Base-by-base conservation (phyloP, 345 rosid species). In the Murraya paniculata region DNA sequence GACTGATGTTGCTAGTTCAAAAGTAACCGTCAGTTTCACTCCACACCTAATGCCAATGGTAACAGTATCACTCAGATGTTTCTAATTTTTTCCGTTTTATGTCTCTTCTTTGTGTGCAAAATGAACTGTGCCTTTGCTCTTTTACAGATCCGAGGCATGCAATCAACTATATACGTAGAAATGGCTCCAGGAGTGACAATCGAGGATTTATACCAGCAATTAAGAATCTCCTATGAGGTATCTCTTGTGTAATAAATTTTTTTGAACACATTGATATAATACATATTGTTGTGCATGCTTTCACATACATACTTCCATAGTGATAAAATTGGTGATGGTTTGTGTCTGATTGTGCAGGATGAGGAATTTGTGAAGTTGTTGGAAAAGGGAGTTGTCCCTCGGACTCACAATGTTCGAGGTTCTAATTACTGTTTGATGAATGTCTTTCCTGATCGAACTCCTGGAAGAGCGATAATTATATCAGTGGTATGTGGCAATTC, bases 41-140 rank as follows among this genome's bases (percentile, higher is more conserved):
- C 99, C 99, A 1, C 99, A 96, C 87, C 87, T 96, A 73, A 96
- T 94, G 97, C 98, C 99, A 79, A 94, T 94, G 99, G 99, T 96
- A 88, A 71, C 27, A 73, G 6, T 65, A 81, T 13, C n/a, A 30
- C 31, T 57, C 14, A 33, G 18, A 45, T 10, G 14, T 45, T 45
- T 45, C 50, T 45, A 33, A 2, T 45, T 5, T 28, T 14, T 13
- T 39, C 22, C 61, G 66, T 67, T 9, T 68, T 73, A 45, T 25
- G 45, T 76, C 62, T 55, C 71, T 33, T 67, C 11, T 80, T 82
- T 77, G 13, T 62, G 33, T 75, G 13, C 64, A 27, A 27, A 77
- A 36, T 19, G 22, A 18, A 5, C 65, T 56, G n/a, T 69, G 59
- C 58, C 48, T 66, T 62, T 57, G 22, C 10, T 71, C 80, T 45